Base-by-base conservation (phyloP, 2,329 filamentous ascomycete genomes). In the Neoarthrinium moseri region DNA sequence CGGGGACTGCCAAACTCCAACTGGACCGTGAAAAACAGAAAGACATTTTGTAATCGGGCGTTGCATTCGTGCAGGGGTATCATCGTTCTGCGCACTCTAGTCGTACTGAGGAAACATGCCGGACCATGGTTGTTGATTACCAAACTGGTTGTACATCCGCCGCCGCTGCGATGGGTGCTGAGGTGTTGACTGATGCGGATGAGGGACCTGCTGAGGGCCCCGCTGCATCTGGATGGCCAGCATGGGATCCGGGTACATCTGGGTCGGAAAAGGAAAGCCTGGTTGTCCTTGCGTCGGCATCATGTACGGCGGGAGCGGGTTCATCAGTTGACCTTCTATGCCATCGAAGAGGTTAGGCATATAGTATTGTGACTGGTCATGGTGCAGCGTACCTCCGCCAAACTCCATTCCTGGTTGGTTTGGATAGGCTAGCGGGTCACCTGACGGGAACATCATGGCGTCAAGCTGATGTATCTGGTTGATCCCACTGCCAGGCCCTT, bases 391-490 rank as follows among this genome's bases (percentile, higher is more conserved):
- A 47, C 50, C 65, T 54, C 53, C 64, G 8, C 73, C 73, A 32
- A 80, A 71, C 54, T 81, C 74, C 70, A 86, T 83, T 71, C 86
- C 81, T 0, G 86, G 83, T 53, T 89, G 86, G 57, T 86, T 89
- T 0, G 87, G 87, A 57, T 92, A 94, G 0, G 84, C 86, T 51
- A 92, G 86, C 0, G 88, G 87, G 56, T 92, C 87, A 26, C 81
- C 78, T 0, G 86, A 86, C 1, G 87, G 84, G 58, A 92, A 92
- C 85, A 92, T 91, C 69, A 91, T 81, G 4, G 84, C 81, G 48
- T 85, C 85, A 6, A 91, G 75, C 60, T 89, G 87, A 52, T 86
- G 80, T 13, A 91, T 70, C 4, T 71, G 68, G 55, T 71, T 78
- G 37, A 66, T 61, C 24, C 56, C 61, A 43, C 59, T 59, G 4